Conservation (phyloP, 2,329 filamentous ascomycete genomes). For the Dryadomyces quercus-mongolicae region DNA sequence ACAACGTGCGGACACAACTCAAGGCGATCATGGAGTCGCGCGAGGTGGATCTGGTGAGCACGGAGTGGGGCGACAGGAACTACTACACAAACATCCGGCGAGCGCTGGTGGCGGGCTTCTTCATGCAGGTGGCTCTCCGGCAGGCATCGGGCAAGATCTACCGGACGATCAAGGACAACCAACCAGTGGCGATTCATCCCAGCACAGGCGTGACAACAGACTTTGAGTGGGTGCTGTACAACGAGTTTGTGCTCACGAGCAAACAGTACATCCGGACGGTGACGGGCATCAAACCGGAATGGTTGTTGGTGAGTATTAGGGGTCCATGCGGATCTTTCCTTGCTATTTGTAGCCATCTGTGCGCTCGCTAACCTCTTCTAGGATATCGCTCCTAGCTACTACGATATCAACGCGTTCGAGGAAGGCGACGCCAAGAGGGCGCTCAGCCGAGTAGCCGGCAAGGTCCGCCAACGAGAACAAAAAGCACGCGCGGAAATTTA, state of each 20-base stretch:
- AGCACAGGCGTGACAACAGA: slow-evolving; percentile 82
- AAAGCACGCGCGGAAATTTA: slow-evolving; percentile 33
- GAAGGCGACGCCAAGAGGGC: slow-evolving; percentile 77
- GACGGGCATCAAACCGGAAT: slow-evolving; percentile 84
- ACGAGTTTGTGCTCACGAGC: slow-evolving; percentile 93
- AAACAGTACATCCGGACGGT: slow-evolving; percentile 98
- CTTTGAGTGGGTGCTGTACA: slow-evolving; percentile 94
- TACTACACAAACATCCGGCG: slow-evolving; percentile 97
- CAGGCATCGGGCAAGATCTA: slow-evolving; percentile 83
- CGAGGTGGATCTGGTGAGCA: slow-evolving; percentile 75
- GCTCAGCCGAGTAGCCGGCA: slow-evolving; percentile 44
- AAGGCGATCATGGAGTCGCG: slow-evolving; percentile 95
- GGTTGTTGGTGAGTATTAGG: slow-evolving; percentile 60
- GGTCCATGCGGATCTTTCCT: neutral
- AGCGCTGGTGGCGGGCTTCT: slow-evolving; percentile 87
- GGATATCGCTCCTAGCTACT: slow-evolving; percentile 92
- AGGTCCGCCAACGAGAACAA: slow-evolving; percentile 35
- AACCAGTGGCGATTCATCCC: slow-evolving; percentile 85
- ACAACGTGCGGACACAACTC: slow-evolving; percentile 85
- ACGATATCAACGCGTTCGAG: slow-evolving; percentile 70
- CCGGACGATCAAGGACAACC: slow-evolving; percentile 91
- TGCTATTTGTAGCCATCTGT: slow-evolving; percentile 17
- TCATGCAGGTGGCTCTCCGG: slow-evolving; percentile 98
- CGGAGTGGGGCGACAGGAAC: slow-evolving; percentile 85
- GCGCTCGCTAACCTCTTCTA: slow-evolving; percentile 21